Conservation (phyloP, 1,139 yeast species). For the Suhomyces coccinellae region DNA sequence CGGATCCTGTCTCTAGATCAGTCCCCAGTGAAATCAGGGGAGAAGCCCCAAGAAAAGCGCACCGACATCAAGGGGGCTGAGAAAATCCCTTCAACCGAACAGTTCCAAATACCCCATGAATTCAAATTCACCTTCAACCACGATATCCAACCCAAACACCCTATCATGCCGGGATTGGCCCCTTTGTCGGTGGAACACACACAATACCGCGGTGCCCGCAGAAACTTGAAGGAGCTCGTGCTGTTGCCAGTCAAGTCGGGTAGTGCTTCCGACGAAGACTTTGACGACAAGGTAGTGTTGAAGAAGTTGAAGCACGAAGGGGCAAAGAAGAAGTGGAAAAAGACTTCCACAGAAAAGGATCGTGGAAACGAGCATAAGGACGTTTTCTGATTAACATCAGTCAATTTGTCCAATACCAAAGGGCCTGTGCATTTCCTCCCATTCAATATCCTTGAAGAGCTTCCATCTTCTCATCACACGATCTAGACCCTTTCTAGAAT, state of each 20-base stretch:
- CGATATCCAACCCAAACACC: conserved; percentile 33
- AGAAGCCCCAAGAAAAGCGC: neutral
- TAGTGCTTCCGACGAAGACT: conserved; percentile 11
- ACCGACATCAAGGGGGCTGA: neutral
- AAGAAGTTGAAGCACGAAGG: conserved; percentile 11
- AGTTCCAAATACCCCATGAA: conserved; percentile 32
- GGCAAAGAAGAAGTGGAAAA: conserved; percentile 13
- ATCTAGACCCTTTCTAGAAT: neutral
- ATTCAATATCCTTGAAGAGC: too few relatives aligned
- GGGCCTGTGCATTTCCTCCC: too few relatives aligned
- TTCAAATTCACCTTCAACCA: conserved; percentile 38
- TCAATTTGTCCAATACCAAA: too few relatives aligned
- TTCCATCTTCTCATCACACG: too few relatives aligned
- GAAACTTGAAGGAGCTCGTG: conserved; percentile 1
- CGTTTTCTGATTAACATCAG: neutral
- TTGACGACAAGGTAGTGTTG: conserved; percentile 7
- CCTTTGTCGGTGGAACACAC: conserved; percentile 40
- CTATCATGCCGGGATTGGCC: conserved; percentile 48
- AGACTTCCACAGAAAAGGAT: conserved; percentile 5
- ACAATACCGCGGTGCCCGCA: conserved; percentile 3
- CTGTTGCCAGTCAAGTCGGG: conserved; percentile 11
- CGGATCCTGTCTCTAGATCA: conserved; percentile 1
- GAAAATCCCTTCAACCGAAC: conserved; percentile 4
- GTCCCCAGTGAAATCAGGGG: conserved; percentile 4
- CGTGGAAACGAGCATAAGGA: conserved; percentile 2